Conservation (phyloP, 2,329 filamentous ascomycete species). For the Ophiocordyceps sinensis region DNA sequence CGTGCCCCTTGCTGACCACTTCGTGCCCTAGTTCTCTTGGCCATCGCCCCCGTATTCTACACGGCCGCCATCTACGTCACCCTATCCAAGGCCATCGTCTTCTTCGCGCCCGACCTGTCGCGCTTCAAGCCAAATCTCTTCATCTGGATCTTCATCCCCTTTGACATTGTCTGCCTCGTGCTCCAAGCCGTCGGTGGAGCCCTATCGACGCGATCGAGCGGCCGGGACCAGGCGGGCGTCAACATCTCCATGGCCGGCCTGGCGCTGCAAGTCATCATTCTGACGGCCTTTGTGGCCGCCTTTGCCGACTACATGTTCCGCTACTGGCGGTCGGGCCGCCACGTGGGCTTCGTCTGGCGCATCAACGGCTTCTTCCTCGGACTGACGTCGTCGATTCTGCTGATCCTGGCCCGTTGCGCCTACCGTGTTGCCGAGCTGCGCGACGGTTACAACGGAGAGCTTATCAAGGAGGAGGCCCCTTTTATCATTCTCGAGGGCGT, state of each 20-base stretch:
- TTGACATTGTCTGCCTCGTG: constrained; percentile 40
- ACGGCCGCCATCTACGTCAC: constrained; percentile 53
- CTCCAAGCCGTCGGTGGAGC: constrained; percentile 44
- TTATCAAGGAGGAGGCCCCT: constrained; percentile 36
- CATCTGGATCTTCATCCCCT: constrained; percentile 37
- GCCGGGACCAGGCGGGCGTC: constrained; percentile 22
- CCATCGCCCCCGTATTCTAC: constrained; percentile 32
- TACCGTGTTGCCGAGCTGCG: constrained; percentile 53
- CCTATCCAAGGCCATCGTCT: constrained; percentile 24
- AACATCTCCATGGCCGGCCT: constrained; percentile 35
- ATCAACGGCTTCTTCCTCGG: constrained; percentile 34
- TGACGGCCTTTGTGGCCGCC: constrained; percentile 33
- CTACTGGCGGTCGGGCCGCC: constrained; percentile 17
- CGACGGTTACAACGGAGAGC: constrained; percentile 41
- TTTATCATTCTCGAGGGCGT: constrained; percentile 40
- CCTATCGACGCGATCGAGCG: constrained; percentile 27
- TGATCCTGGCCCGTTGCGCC: constrained; percentile 47
- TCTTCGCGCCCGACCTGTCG: constrained; percentile 30
- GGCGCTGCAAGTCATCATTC: constrained; percentile 41
- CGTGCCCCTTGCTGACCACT: too few relatives aligned
- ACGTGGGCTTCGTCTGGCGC: constrained; percentile 12
- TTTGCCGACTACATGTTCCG: constrained; percentile 36
- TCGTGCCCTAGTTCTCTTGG: constrained; percentile 34
- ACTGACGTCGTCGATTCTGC: constrained; percentile 36
- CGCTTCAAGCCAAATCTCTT: constrained; percentile 28